These are phyloP conservation scores for Aspergillus tamarii DNA, from an alignment of 2,329 filamentous ascomycete species.

Conservation along the genomic window DNA sequence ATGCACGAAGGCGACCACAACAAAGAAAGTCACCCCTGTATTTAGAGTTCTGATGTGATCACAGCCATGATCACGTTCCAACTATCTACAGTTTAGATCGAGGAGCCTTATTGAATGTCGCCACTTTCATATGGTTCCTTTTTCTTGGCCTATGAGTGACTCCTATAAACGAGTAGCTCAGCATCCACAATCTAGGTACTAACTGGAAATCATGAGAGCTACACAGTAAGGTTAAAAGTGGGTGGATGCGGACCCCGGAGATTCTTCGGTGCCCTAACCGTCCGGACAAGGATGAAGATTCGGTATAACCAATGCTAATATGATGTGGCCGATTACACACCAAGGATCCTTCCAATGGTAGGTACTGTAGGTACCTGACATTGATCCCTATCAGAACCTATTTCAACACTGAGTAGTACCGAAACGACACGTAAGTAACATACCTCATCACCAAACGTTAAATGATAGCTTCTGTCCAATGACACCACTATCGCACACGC, in stretches of 20 bases:
- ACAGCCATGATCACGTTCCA: not conserved
- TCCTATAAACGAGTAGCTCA: not conserved
- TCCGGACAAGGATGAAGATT: not conserved
- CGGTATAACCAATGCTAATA: not conserved
- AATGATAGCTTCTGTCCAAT: not conserved
- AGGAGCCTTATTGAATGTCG: not conserved
- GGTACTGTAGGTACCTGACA: not conserved
- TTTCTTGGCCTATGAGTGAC: not conserved
- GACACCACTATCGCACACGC: not conserved
- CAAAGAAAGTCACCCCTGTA: not conserved
- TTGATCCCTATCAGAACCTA: not conserved
- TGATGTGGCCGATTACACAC: not conserved
- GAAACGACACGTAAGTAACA: conserved; percentile 1
- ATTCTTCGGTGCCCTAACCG: not conserved
- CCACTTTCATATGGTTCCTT: not conserved
- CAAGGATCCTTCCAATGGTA: not conserved
- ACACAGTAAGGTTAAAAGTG: not conserved
- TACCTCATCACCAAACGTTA: not conserved
- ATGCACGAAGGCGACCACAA: not conserved
- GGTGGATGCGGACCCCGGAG: not conserved
- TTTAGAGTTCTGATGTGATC: conserved; percentile 3
- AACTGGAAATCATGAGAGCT: not conserved
- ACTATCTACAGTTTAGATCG: not conserved
- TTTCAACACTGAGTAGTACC: not conserved
- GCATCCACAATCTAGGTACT: not conserved